Conservation (phyloP, 345 rosid species). For the Laguncularia racemosa region DNA sequence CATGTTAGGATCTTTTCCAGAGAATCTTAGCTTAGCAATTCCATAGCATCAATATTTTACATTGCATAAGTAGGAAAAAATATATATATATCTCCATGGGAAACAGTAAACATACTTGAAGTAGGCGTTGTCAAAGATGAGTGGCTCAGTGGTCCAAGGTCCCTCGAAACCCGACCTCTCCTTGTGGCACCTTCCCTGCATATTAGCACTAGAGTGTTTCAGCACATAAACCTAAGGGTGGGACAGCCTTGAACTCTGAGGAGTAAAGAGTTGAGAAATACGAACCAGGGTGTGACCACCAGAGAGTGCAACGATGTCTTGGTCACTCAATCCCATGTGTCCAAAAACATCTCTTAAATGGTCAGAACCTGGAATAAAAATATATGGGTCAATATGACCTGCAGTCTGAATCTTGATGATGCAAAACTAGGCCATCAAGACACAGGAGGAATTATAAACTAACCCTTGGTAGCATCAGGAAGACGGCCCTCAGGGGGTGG, state of each 20-base stretch:
- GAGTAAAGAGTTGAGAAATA: neutral
- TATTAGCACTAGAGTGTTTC: neutral
- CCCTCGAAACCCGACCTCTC: constrained; percentile 99
- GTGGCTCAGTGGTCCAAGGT: constrained; percentile 85
- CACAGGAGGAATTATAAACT: too few species aligned
- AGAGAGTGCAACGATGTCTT: constrained; percentile 88
- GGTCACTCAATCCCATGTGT: constrained; percentile 86
- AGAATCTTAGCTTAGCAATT: neutral
- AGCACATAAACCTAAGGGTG: neutral
- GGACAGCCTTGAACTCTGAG: neutral
- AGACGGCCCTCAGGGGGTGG: constrained; percentile 99
- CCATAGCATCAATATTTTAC: neutral
- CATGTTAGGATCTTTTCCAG: neutral
- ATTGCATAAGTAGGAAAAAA: neutral
- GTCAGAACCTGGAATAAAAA: constrained; percentile 40
- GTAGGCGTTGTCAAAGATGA: constrained; percentile 86
- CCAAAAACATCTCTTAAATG: constrained; percentile 75
- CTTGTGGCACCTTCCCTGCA: constrained; percentile 90
- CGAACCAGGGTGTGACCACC: constrained; percentile 97
- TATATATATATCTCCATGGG: neutral
- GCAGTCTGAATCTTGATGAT: neutral
- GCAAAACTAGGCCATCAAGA: neutral
- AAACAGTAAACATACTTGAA: constrained; percentile 46
- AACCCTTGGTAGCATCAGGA: constrained; percentile 89
- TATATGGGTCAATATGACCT: neutral